Base-by-base conservation (phyloP, 2,329 filamentous ascomycete species). In the Aureobasidium melanogenum region DNA sequence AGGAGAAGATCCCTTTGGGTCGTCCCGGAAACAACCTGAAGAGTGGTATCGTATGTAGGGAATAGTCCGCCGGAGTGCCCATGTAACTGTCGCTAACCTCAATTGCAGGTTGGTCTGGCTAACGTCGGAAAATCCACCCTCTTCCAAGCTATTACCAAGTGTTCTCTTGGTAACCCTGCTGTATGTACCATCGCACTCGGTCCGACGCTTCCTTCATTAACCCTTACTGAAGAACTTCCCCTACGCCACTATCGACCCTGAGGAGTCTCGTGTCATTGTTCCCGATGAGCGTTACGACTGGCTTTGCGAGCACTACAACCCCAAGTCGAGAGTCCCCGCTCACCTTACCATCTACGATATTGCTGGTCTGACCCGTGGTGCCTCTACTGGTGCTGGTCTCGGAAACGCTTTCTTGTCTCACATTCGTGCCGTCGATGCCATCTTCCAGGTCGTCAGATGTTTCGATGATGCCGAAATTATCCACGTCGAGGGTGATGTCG, bases 101-200 rank as follows among this genome's bases (percentile, higher is more conserved):
- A 34, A 43, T 28, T 9, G n/a, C 75, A 96, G 91, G 91, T 99
- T 77, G 94, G 94, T 79, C 87, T 99, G 72, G 94, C 94, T 77
- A 99, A 99, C 78, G 95, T 99, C 70, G 94, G 94, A 77, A 99
- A 99, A 82, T 99, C 94, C 68, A 99, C 95, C 36, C 86, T 99
- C 71, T 99, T 99, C 85, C 95, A 99, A 82, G 91, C 94, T 74
- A 97, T 99, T 79, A 99, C 94, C 74, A 97, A 97, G 83, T 96
- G 88, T 78, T 86, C 86, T 67, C 87, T 99, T 72, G 94, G 95
- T 79, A 99, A 97, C 81, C 95, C 95, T 71, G 94, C 94, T 81
- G 87, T 90, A 82, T 77, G 85, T 82, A 60, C 63, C 30, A 19
- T 62, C 14, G 56, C 47, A 22, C 22, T 28, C 59, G 70, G 36